Percentiles rank a stretch among this genome's conserved stretches.
phyloP scores from a whole-genome alignment of 2,329 filamentous ascomycete genomes.

The Aureobasidium sp. region DNA sequence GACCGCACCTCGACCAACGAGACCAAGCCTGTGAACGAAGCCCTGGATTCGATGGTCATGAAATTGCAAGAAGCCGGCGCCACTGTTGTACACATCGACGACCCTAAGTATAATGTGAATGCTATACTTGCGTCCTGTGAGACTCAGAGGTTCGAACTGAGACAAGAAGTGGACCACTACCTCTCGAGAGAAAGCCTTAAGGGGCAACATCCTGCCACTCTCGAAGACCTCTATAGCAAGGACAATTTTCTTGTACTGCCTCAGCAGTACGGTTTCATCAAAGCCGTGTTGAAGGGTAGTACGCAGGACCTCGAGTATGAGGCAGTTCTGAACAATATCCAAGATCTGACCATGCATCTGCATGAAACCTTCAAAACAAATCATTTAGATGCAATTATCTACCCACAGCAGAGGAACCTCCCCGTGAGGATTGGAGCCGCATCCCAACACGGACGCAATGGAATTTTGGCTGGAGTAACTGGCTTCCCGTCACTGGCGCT shows the following conservation, averaged over 20 bases:
- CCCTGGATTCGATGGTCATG: constrained; percentile 43
- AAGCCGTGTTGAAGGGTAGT: constrained; percentile 45
- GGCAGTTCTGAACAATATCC: constrained; percentile 42
- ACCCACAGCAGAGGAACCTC: constrained; percentile 59
- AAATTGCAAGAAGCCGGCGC: constrained; percentile 44
- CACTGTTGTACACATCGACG: constrained; percentile 44
- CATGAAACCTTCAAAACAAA: constrained; percentile 44
- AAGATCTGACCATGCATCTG: constrained; percentile 46
- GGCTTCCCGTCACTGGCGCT: constrained; percentile 49
- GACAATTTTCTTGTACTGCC: constrained; percentile 53
- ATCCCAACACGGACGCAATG: constrained; percentile 54
- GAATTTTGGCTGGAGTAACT: constrained; percentile 49
- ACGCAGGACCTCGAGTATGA: constrained; percentile 47
- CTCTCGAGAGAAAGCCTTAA: constrained; percentile 40
- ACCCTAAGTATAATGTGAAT: constrained; percentile 46
- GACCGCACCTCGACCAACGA: constrained; percentile 47
- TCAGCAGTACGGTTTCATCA: constrained; percentile 50
- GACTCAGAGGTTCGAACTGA: constrained; percentile 56
- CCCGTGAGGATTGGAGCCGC: constrained; percentile 52
- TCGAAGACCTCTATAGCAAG: constrained; percentile 44
- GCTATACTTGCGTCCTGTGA: constrained; percentile 45
- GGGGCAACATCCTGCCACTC: constrained; percentile 39
- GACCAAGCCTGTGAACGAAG: constrained; percentile 50
- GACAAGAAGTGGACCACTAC: constrained; percentile 50
- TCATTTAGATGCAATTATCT: constrained; percentile 52